Conservation (phyloP, 192 early-diverging fungal genomes). For the Coemansia sp. region DNA sequence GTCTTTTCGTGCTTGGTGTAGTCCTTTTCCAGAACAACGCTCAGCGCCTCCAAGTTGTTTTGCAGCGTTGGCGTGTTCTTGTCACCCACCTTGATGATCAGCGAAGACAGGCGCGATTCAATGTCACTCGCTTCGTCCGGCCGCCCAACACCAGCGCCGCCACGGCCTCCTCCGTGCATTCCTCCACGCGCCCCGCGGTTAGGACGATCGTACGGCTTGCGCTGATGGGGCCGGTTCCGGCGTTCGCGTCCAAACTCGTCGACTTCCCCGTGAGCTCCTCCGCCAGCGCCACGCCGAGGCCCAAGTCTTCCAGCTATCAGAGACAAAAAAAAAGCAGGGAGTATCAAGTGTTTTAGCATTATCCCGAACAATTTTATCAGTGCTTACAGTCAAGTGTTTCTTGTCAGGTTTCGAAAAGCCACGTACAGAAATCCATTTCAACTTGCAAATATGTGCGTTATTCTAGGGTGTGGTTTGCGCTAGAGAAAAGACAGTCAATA, state of each 20-base stretch:
- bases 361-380: neutral
- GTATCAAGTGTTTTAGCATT: neutral
- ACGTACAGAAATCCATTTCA: too few relatives aligned
- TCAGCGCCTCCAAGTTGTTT: constrained; percentile 66
- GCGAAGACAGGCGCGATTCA: constrained; percentile 63
- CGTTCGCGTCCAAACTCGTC: constrained; percentile 57
- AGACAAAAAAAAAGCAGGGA: neutral
- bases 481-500: too few relatives aligned
- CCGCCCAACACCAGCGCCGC: constrained; percentile 13
- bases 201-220: constrained; percentile 55
- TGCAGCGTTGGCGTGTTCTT: constrained; percentile 65
- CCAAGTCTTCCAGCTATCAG: constrained; percentile 45
- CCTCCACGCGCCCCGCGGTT: constrained; percentile 27
- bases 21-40: constrained; percentile 69
- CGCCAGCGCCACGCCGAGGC: constrained; percentile 25
- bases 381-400: too few relatives aligned
- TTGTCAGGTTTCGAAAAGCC: neutral
- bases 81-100: constrained; percentile 77
- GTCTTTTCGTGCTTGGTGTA: constrained; percentile 64
- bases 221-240: constrained; percentile 37
- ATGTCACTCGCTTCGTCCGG: constrained; percentile 60
- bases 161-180: constrained; percentile 14
- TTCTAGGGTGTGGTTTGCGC: too few relatives aligned
- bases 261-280: constrained; percentile 32
- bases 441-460: too few relatives aligned